Evolutionary conservation across 1,139 yeast species (phyloP).

Genomic region (Suzukiozyma palmioleophila): DNA sequence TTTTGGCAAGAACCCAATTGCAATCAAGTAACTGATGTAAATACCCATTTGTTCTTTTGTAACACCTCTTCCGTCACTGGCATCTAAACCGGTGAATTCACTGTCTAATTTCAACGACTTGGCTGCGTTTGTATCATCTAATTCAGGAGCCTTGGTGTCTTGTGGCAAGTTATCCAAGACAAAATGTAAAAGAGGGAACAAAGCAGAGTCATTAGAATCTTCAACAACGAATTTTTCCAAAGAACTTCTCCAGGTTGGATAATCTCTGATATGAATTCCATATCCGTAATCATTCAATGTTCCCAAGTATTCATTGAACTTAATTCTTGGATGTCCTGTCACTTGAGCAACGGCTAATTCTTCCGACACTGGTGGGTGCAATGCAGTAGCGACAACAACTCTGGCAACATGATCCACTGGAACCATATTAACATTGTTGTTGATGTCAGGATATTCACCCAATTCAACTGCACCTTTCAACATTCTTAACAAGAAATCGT

Average conservation of each 20-base stretch:
- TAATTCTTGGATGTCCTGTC: conserved; percentile 93
- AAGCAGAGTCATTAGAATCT: conserved; percentile 71
- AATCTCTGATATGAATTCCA: conserved; percentile 55
- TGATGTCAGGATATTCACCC: conserved; percentile 79
- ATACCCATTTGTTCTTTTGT: conserved; percentile 61
- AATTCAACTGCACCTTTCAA: conserved; percentile 90
- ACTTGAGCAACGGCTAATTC: conserved; percentile 81
- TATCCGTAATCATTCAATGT: conserved; percentile 70
- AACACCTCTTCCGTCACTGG: conserved; percentile 69
- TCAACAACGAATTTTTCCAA: conserved; percentile 76
- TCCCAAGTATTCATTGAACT: conserved; percentile 70
- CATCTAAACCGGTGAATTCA: conserved; percentile 61
- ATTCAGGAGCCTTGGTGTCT: conserved; percentile 90
- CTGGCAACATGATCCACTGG: conserved; percentile 98
- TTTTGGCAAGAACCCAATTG: conserved; percentile 70
- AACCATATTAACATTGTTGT: conserved; percentile 89
- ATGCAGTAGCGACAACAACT: conserved; percentile 77
- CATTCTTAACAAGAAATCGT: conserved; percentile 91
- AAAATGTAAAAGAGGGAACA: conserved; percentile 89
- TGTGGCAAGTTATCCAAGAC: conserved; percentile 89
- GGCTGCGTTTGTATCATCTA: conserved; percentile 80
- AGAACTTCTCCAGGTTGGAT: conserved; percentile 71
- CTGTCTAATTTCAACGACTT: conserved; percentile 58
- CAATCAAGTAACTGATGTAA: conserved; percentile 74
- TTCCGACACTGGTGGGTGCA: conserved; percentile 59